phyloP scores from a whole-genome alignment of 192 early-diverging fungal genomes.

The Geranomyces variabilis region DNA sequence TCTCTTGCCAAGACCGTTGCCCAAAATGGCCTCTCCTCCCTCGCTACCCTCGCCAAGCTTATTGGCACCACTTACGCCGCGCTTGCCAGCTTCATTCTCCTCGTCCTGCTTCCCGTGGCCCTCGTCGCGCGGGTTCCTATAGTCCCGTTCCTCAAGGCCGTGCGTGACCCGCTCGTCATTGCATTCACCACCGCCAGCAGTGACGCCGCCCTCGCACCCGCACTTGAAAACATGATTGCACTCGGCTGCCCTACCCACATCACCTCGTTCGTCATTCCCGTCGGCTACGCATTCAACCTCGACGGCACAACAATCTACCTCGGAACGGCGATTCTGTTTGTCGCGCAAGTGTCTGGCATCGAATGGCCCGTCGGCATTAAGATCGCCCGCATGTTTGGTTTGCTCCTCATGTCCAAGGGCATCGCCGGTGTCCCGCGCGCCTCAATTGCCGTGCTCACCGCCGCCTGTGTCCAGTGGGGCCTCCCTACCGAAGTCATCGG shows the following conservation, averaged over 20 bases:
- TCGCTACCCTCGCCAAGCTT: conserved; percentile 65
- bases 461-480: conserved; percentile 55
- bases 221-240: conserved; percentile 69
- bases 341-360: conserved; percentile 62
- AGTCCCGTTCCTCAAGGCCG: conserved; percentile 53
- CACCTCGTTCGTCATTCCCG: conserved; percentile 64
- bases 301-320: conserved; percentile 78
- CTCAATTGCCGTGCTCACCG: conserved; percentile 64
- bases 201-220: conserved; percentile 71
- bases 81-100: conserved; percentile 60
- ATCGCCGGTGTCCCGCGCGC: conserved; percentile 56
- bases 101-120: conserved; percentile 61
- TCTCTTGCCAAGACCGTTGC: conserved; percentile 65
- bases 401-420: conserved; percentile 71
- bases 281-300: conserved; percentile 79
- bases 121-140: conserved; percentile 60
- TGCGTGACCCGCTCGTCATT: conserved; percentile 67
- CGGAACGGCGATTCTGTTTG: conserved; percentile 67
- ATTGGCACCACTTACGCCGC: conserved; percentile 66
- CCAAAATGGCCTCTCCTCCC: conserved; percentile 54
- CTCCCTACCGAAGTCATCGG: conserved; percentile 61
- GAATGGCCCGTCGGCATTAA: conserved; percentile 58
- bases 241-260: conserved; percentile 71
- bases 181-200: conserved; percentile 75
- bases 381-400: conserved; percentile 65